Base-by-base conservation (phyloP, 1,284 basidiomycete species). In the Phellopilus nigrolimitatus region DNA sequence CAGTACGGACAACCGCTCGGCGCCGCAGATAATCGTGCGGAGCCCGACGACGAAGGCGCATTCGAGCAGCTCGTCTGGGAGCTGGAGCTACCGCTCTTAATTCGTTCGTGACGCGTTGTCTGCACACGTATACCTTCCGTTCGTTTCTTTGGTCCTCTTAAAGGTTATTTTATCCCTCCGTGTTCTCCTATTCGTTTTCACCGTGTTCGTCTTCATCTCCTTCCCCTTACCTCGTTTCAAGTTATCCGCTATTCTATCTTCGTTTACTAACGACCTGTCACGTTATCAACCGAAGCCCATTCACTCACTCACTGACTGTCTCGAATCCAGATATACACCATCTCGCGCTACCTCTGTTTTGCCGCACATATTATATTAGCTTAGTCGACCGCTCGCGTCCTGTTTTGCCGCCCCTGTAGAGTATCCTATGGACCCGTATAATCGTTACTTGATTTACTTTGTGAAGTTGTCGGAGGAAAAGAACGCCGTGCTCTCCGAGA, bases 21-120 rank as follows among this genome's bases (percentile, higher is more conserved):
- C 39, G 15, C 38, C 24, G 5, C 40, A 44, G 33, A 50, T 50
- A 12, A 17, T 50, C 39, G 39, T 50, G 3, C 38, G 48, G 24
- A 43, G 48, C 28, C 48, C 48, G 12, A 33, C 38, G 41, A 28
- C 19, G 15, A 33, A 37, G 12, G 10, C 34, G 3, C 34, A 13
- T 10, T 15, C 34, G 34, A 37, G 34, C 2, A 37, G n/a, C 10
- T 37, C 34, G 19, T 37, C 34, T 37, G 34, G n/a, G 7, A 17
- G 34, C 15, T 37, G 34, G 34, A 37, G 34, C 8, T 17, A 37
- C n/a, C 34, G 19, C 19, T 37, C 34, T 3, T 37, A 17, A 37
- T 5, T 3, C 42, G n/a, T 27, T 22, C n/a, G 15, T 28, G 10
- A 12, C 24, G 13, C n/a, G n/a, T n/a, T n/a, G n/a, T n/a, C n/a